Base-by-base conservation (phyloP, 139 green algal species). In the Volvox africanus region DNA sequence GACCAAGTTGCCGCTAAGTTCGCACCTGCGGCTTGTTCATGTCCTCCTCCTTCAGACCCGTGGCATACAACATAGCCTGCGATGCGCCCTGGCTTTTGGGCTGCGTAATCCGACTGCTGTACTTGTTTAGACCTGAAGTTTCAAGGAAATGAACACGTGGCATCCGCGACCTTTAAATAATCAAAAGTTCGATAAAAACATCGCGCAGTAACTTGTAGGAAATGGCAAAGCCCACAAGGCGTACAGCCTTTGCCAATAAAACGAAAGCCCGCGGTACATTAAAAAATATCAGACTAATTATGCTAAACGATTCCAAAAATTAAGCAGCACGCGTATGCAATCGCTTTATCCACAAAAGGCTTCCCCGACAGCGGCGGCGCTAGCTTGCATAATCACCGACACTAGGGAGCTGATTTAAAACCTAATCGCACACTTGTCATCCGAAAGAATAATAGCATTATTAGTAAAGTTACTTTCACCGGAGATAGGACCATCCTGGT, bases 61-160 rank as follows among this genome's bases (percentile, higher is more conserved):
- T 99, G 33, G 97, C 98, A 91, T 99, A 99, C 22, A 99, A 97
- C 98, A 99, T 99, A 18, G 98, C 98, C 96, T 99, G 98, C 1
- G 95, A 98, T 11, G 98, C 98, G 35, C 98, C 98, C 91, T 99
- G 98, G 33, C 94, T 97, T 95, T 99, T 99, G 65, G 97, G 97
- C 95, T 99, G 98, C 17, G 98, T 99, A 86, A 99, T 98, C 20
- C 95, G 93, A 16, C 91, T 92, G 93, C 96, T 99, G 93, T 96
- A 99, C 92, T 99, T 99, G 96, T 99, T 99, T 1, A 99, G 93
- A 65, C 95, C 96, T 96, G 92, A 73, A 30, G 24, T 73, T 73
- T 73, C 65, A 24, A 73, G 65, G 11, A 73, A 73, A 28, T 2
- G 21, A 28, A 16, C 3, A 16, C 16, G 21, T 9, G 16, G 24